Evolutionary conservation across 192 early-diverging fungal species (phyloP).

Genomic region (Mortierella alpina): DNA sequence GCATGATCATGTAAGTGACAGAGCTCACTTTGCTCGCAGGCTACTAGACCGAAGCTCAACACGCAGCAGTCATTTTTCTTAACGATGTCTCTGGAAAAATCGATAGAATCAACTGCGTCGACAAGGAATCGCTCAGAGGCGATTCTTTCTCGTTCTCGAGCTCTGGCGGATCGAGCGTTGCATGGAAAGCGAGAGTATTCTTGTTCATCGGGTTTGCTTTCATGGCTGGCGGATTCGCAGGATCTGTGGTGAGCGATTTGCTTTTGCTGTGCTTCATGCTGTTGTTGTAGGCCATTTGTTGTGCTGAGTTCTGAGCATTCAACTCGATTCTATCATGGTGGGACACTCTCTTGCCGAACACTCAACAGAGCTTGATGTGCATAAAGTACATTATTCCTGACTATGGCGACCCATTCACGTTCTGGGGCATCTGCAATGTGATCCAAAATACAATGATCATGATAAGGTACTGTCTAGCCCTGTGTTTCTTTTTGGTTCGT

Average conservation of each 20-base stretch:
- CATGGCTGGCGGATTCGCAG: conserved; percentile 70
- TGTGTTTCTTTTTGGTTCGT: background rate
- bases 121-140: conserved; percentile 59
- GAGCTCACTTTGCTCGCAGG: background rate
- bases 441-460: conserved; percentile 42
- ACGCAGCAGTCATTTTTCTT: background rate
- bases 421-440: conserved; percentile 49
- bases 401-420: conserved; percentile 25
- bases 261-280: background rate
- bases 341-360: background rate
- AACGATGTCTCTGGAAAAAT: background rate
- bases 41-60: background rate
- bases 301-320: background rate
- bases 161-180: conserved; percentile 32
- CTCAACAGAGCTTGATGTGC: conserved; percentile 32
- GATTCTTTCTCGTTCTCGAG: conserved; percentile 59
- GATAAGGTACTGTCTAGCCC: conserved; percentile 27
- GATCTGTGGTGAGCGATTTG: conserved; percentile 54
- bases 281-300: background rate
- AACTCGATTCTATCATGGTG: background rate
- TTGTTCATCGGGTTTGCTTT: conserved; percentile 71
- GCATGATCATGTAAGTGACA: conserved; percentile 66
- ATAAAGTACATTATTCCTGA: conserved; percentile 45
- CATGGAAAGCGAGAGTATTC: conserved; percentile 61
- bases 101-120: conserved; percentile 63